phyloP scores from a whole-genome alignment of 1,139 yeast genomes.

The Suhomyces panamericanus region DNA sequence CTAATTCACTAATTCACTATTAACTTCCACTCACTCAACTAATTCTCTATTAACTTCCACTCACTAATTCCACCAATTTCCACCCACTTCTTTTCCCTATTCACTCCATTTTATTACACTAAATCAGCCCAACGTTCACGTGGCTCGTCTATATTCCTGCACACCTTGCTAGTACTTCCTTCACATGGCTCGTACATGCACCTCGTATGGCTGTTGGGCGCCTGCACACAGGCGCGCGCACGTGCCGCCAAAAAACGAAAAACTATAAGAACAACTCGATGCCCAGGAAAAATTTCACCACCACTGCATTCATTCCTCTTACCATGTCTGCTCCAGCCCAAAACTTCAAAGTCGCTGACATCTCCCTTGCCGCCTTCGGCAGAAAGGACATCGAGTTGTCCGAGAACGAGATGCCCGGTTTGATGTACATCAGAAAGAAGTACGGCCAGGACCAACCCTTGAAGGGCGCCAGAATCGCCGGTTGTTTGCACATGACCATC shows the following conservation, averaged over 20 bases:
- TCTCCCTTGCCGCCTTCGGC: conserved; percentile 99
- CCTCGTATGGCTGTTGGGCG: background rate
- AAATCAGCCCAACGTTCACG: background rate
- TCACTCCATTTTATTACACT: background rate
- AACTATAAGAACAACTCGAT: conserved; percentile 6
- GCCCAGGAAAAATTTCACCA: conserved; percentile 7
- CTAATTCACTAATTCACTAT: too few relatives aligned
- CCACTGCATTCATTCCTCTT: background rate
- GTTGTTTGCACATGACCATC: conserved; percentile 99
- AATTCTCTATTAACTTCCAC: too few relatives aligned
- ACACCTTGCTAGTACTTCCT: background rate
- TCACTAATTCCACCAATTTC: too few relatives aligned
- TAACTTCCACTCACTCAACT: too few relatives aligned
- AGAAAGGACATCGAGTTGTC: conserved; percentile 99
- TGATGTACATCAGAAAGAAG: conserved; percentile 94
- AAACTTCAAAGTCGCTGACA: conserved; percentile 96
- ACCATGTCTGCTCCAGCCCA: conserved; percentile 19
- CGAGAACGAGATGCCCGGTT: conserved; percentile 99
- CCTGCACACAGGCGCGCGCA: conserved; percentile 3
- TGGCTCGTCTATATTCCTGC: background rate
- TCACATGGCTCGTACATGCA: conserved; percentile 1
- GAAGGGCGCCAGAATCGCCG: conserved; percentile 98
- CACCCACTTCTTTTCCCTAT: background rate
- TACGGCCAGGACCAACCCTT: conserved; percentile 93
- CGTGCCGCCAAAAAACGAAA: conserved; percentile 6